These are phyloP conservation scores for Trichoderma brevicompactum DNA, from an alignment of 2,329 filamentous ascomycete genomes.

Conservation along the genomic window DNA sequence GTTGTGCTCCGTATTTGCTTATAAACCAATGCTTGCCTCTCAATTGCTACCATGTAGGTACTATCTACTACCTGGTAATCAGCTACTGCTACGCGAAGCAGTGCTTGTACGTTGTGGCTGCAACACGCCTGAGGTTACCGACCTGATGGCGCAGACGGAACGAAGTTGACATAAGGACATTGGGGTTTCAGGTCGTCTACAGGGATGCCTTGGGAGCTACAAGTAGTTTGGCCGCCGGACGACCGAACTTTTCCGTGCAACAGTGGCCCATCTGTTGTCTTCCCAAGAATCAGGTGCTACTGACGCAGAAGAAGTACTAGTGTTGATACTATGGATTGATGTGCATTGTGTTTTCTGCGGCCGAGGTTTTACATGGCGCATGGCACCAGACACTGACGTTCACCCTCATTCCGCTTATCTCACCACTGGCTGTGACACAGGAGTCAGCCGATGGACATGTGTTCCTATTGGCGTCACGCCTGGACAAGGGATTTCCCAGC, in stretches of 20 bases:
- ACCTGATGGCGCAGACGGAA: background rate
- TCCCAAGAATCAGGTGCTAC: background rate
- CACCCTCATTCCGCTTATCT: constrained; percentile 10
- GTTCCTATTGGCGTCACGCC: background rate
- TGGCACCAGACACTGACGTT: background rate
- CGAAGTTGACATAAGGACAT: background rate
- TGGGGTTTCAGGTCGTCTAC: background rate
- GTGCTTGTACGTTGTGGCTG: too few relatives aligned
- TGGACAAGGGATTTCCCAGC: background rate
- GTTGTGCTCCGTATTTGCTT: background rate
- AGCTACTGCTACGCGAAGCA: too few relatives aligned
- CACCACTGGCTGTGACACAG: background rate
- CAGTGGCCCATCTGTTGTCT: background rate
- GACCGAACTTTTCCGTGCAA: background rate
- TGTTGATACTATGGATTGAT: background rate
- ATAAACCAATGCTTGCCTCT: background rate
- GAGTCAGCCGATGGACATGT: constrained; percentile 22
- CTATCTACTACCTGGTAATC: too few relatives aligned
- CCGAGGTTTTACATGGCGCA: background rate
- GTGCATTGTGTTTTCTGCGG: background rate
- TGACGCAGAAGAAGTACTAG: background rate
- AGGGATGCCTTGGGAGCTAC: background rate
- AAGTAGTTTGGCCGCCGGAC: background rate
- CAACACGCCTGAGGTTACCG: background rate
- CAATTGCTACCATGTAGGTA: background rate